A percentile compares a stretch with the other conserved stretches of the same genome.
These are phyloP conservation scores for Abrus precatorius DNA, from an alignment of 306 rosid species.

Conservation along the genomic window DNA sequence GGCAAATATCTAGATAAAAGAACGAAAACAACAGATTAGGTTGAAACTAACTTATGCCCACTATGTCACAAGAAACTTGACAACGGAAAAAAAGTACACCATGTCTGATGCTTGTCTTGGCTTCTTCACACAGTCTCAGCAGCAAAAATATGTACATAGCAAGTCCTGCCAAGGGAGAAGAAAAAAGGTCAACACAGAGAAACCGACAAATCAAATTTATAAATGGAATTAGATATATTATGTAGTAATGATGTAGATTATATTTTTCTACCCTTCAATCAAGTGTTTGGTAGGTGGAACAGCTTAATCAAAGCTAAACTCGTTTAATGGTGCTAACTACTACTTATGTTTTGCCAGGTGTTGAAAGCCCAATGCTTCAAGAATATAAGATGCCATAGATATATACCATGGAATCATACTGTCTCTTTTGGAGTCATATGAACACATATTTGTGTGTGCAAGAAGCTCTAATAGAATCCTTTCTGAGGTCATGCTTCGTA, in stretches of 20 bases:
- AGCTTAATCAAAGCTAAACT: constrained; percentile 42
- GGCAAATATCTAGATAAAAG: constrained; percentile 35
- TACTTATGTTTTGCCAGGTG: constrained; percentile 46
- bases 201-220: constrained; percentile 44
- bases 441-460: neutral
- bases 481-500: constrained; percentile 47
- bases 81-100: constrained; percentile 39
- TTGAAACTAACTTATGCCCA: constrained; percentile 45
- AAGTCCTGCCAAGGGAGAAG: constrained; percentile 48
- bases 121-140: constrained; percentile 53
- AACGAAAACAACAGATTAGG: constrained; percentile 37
- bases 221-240: constrained; percentile 34
- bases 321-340: constrained; percentile 30
- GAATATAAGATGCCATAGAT: constrained; percentile 31
- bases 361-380: constrained; percentile 42
- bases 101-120: constrained; percentile 45
- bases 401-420: constrained; percentile 28
- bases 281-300: constrained; percentile 51
- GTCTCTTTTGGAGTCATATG: constrained; percentile 41
- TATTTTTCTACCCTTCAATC: constrained; percentile 45
- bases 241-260: constrained; percentile 5
- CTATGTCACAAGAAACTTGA: constrained; percentile 49
- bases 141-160: constrained; percentile 52
- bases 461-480: constrained; percentile 28
- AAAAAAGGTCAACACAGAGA: constrained; percentile 40